Conservation (phyloP, 23 red algal species). For the Gracilariopsis chorda region DNA sequence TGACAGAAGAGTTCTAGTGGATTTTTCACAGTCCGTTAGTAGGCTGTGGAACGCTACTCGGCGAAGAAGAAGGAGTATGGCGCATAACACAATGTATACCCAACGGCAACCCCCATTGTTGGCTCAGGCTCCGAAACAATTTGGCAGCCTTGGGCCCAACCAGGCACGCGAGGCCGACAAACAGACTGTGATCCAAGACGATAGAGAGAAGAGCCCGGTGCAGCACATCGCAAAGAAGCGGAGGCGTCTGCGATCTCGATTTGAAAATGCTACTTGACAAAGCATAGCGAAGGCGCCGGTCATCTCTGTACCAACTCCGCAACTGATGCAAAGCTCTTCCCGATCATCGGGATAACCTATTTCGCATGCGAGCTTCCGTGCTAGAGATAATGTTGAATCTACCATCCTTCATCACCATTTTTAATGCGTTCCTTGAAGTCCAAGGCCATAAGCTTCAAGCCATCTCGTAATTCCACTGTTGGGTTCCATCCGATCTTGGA, state of each 20-base stretch:
- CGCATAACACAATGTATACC: no score
- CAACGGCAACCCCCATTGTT: background rate
- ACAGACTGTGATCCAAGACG: background rate
- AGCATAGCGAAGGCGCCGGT: no score
- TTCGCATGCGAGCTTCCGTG: no score
- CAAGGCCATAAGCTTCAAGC: slow-evolving; percentile 82
- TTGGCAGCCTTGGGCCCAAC: no score
- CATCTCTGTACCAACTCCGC: no score
- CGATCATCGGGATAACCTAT: no score
- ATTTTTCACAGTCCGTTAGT: slow-evolving; percentile 87
- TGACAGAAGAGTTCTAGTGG: slow-evolving; percentile 82
- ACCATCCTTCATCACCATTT: slow-evolving; percentile 46
- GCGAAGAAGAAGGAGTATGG: background rate
- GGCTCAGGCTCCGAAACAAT: background rate
- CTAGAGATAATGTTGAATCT: background rate
- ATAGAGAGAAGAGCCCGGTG: background rate
- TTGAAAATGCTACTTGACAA: background rate
- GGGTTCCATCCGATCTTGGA: slow-evolving; percentile 77
- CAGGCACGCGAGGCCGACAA: background rate
- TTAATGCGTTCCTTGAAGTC: slow-evolving; percentile 87
- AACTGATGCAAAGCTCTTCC: no score
- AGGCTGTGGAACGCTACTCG: slow-evolving; percentile 71
- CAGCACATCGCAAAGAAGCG: background rate
- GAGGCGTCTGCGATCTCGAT: background rate
- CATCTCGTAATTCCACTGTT: slow-evolving; percentile 69